Base-by-base conservation (phyloP, 2,329 filamentous ascomycete genomes). In the Paecilomyces niveus region DNA sequence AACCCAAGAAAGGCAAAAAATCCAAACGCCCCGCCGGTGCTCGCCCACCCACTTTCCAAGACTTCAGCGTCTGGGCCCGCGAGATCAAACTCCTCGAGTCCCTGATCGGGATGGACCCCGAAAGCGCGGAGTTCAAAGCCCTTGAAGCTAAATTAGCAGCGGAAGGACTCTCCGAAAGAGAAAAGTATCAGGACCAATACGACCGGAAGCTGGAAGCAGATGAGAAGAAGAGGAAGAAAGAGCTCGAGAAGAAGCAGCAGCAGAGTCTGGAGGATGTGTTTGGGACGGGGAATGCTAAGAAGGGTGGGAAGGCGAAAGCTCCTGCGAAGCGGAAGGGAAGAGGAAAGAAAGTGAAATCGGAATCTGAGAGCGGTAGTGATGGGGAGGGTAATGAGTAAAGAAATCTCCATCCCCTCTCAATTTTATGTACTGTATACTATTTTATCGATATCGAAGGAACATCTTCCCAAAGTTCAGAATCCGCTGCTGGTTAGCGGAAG, bases 51-150 rank as follows among this genome's bases (percentile, higher is more conserved):
- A 80, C 81, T 29, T 73, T 86, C 39, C 89, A 96, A 68, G 91
- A 97, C 72, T 90, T 87, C 72, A 80, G 84, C 56, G 82, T 97
- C 15, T 97, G 93, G 92, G 92, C 92, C 0, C 82, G 87, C 53
- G 94, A 99, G 77, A 97, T 99, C 75, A 97, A 97, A 78, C 79
- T 97, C 63, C 82, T 99, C 4, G 94, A 99, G 76, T 86, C 86
- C 53, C 79, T 99, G 55, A 88, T 97, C 49, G 93, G 87, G 7
- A 90, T 92, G 84, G 89, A 97, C 70, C 72, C 84, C 0, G 88
- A 91, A 35, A 80, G 84, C n/a, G 80, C 86, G 8, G 87, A 89
- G 66, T 97, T 97, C 70, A 78, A 74, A 64, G 73, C 78, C 11
- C 74, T 90, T 56, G 90, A 91, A 63, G 72, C 74, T 58, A 80